Evolutionary conservation across 345 rosid genomes (phyloP).

Genomic region (Clarkia xantiana): DNA sequence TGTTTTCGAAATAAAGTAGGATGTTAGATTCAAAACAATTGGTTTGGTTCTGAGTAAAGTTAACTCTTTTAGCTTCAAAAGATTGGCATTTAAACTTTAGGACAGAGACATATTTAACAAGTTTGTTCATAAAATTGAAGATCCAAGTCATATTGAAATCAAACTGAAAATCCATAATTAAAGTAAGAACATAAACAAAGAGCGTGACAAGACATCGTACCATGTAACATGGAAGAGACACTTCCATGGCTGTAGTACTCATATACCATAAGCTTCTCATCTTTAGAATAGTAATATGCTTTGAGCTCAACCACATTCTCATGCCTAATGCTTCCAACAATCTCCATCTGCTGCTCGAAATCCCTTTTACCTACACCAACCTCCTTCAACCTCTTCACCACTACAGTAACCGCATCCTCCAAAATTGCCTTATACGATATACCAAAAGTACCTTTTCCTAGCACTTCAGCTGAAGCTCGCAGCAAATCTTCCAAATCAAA

Average conservation of each 20-base stretch:
- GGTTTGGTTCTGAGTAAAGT: too few relatives aligned
- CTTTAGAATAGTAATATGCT: slow-evolving; percentile 85
- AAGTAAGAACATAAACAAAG: slow-evolving; percentile 1
- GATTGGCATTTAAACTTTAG: too few relatives aligned
- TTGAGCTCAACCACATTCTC: slow-evolving; percentile 68
- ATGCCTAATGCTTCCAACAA: slow-evolving; percentile 62
- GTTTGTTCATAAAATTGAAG: not conserved
- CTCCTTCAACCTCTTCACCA: slow-evolving; percentile 78
- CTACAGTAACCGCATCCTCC: slow-evolving; percentile 67
- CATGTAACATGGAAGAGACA: slow-evolving; percentile 56
- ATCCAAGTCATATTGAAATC: slow-evolving; percentile 2
- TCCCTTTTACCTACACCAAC: slow-evolving; percentile 67
- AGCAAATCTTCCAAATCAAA: slow-evolving; percentile 92
- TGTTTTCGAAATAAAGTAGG: too few relatives aligned
- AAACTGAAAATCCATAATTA: not conserved
- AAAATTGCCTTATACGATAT: slow-evolving; percentile 71
- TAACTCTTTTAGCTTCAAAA: too few relatives aligned
- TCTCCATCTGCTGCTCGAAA: slow-evolving; percentile 91
- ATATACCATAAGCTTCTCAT: slow-evolving; percentile 75
- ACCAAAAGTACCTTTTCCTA: slow-evolving; percentile 93
- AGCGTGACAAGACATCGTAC: slow-evolving; percentile 23
- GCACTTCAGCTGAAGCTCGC: slow-evolving; percentile 96
- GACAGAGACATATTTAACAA: too few relatives aligned
- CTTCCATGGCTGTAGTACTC: slow-evolving; percentile 58
- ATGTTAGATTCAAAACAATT: too few relatives aligned